Evolutionary conservation across 805 yeast species (phyloP).

Genomic region (Teunomyces aglyptinius): DNA sequence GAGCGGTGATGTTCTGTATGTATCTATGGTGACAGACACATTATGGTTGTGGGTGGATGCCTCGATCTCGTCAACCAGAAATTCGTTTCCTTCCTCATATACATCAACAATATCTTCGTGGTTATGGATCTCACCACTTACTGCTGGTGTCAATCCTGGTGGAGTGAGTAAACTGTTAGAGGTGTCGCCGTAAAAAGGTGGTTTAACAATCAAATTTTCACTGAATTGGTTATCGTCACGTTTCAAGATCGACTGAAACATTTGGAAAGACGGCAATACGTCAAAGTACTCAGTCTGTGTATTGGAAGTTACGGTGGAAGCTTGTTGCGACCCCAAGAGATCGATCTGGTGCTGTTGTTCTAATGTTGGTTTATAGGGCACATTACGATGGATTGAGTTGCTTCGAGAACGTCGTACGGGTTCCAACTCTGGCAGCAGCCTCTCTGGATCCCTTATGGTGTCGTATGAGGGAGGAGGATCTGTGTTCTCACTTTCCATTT

Average conservation of each 20-base stretch:
- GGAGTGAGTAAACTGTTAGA: constrained; percentile 28
- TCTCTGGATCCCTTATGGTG: not conserved
- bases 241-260: constrained; percentile 54
- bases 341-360: constrained; percentile 39
- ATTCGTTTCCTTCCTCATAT: constrained; percentile 4
- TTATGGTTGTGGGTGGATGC: constrained; percentile 11
- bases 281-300: constrained; percentile 47
- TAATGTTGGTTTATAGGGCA: constrained; percentile 30
- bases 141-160: constrained; percentile 17
- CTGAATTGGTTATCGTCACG: constrained; percentile 40
- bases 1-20: constrained; percentile 45
- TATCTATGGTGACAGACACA: constrained; percentile 12
- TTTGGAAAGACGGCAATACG: constrained; percentile 65
- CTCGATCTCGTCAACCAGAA: constrained; percentile 7
- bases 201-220: constrained; percentile 29
- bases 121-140: not conserved
- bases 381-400: not conserved
- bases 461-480: constrained; percentile 9
- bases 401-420: not conserved
- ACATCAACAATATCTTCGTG: constrained; percentile 1
- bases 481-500: not conserved
- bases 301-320: constrained; percentile 23
- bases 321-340: constrained; percentile 11
- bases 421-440: not conserved
- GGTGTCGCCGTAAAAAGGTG: constrained; percentile 39